Percentiles rank a stretch among this genome's conserved stretches.
phyloP scores from a whole-genome alignment of 2,329 filamentous ascomycete genomes.

The Stachybotrys echinatus region DNA sequence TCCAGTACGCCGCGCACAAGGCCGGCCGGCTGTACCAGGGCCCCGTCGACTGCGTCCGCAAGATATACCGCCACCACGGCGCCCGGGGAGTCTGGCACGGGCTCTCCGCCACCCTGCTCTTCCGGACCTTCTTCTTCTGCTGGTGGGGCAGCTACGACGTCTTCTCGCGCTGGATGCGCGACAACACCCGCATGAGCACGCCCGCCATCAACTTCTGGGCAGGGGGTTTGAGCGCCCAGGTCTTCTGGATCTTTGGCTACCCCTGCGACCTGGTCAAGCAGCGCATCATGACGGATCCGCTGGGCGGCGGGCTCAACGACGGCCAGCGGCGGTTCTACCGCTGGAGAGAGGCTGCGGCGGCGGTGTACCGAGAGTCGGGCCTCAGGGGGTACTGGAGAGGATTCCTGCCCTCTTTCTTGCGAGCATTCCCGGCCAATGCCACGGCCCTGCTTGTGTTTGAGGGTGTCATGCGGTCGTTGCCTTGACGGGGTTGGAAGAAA shows the following conservation, averaged over 20 bases:
- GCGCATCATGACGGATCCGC: conserved; percentile 90
- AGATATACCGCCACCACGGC: conserved; percentile 68
- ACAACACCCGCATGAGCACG: conserved; percentile 63
- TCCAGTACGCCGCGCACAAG: conserved; percentile 84
- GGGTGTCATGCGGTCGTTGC: conserved; percentile 70
- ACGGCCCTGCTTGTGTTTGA: conserved; percentile 93
- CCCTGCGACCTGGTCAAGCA: conserved; percentile 94
- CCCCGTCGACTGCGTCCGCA: conserved; percentile 75
- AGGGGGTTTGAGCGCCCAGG: conserved; percentile 83
- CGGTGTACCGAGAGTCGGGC: conserved; percentile 73
- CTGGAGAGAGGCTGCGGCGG: conserved; percentile 75
- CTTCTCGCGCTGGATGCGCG: conserved; percentile 62
- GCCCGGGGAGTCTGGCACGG: conserved; percentile 80
- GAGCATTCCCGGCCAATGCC: conserved; percentile 94
- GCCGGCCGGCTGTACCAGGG: conserved; percentile 75
- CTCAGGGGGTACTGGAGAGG: conserved; percentile 85
- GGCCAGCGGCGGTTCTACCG: conserved; percentile 61
- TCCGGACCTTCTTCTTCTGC: conserved; percentile 92
- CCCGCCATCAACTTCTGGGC: conserved; percentile 96
- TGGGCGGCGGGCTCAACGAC: conserved; percentile 66
- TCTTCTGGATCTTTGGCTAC: conserved; percentile 92
- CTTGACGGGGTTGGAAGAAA: conserved; percentile 21
- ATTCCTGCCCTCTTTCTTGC: conserved; percentile 86
- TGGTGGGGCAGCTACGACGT: conserved; percentile 98
- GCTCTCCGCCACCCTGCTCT: conserved; percentile 76